A percentile compares a stretch with the other conserved stretches of the same genome.
These are phyloP conservation scores for Diplogelasinospora grovesii DNA, from an alignment of 495 filamentous ascomycete species.

Conservation along the genomic window DNA sequence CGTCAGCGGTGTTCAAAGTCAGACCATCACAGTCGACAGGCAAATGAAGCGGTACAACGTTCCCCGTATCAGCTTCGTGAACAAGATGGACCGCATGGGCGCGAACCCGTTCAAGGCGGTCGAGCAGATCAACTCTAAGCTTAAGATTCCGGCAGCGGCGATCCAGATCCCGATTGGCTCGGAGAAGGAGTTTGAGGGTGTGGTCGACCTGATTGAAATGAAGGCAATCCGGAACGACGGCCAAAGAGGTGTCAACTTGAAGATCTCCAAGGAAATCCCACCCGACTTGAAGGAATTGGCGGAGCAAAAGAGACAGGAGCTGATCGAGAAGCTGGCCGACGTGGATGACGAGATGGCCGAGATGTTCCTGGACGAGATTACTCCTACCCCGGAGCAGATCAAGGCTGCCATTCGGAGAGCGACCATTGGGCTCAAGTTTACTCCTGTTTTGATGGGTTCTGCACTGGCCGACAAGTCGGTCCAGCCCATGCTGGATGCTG, in stretches of 20 bases:
- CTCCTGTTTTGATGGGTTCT: constrained; percentile 93
- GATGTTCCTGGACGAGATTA: constrained; percentile 81
- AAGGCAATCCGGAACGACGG: constrained; percentile 90
- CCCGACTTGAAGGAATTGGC: constrained; percentile 64
- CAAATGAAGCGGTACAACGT: constrained; percentile 99
- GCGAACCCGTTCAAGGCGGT: constrained; percentile 97
- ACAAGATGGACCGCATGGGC: constrained; percentile 99
- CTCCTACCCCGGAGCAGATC: constrained; percentile 71
- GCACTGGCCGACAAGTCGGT: constrained; percentile 92
- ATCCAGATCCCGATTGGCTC: constrained; percentile 92
- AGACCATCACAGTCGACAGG: constrained; percentile 96
- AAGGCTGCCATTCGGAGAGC: constrained; percentile 84
- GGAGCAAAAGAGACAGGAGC: constrained; percentile 69
- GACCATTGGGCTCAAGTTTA: constrained; percentile 85
- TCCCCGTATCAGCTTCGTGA: constrained; percentile 90
- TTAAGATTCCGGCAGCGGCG: constrained; percentile 86
- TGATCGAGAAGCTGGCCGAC: constrained; percentile 95
- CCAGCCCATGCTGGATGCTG: constrained; percentile 95
- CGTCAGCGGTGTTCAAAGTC: constrained; percentile 92
- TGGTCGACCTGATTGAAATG: constrained; percentile 91
- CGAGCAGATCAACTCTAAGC: constrained; percentile 93
- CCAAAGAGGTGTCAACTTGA: constrained; percentile 60
- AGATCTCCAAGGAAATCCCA: constrained; percentile 72
- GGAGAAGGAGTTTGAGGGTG: constrained; percentile 89
- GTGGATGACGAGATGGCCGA: constrained; percentile 98